phyloP scores from a whole-genome alignment of 371 early-diverging fungal species.

The Choanephora cucurbitarum region DNA sequence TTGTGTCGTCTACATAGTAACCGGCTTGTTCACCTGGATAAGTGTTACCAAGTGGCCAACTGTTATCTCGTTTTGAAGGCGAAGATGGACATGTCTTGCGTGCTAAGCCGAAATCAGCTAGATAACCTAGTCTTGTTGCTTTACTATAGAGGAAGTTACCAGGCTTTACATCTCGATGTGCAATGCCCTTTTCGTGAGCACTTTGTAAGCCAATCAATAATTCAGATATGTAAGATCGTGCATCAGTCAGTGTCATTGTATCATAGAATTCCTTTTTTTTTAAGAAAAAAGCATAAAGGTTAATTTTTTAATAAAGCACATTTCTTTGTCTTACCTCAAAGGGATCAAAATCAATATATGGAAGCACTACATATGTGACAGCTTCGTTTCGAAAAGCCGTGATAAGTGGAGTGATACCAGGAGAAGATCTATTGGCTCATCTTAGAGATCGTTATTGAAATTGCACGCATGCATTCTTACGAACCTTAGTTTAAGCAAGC shows the following conservation, averaged over 20 bases:
- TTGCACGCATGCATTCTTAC: background rate
- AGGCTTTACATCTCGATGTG: conserved; percentile 98
- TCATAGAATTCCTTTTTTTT: conserved; percentile 12
- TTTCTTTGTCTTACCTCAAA: conserved; percentile 54
- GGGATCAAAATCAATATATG: conserved; percentile 81
- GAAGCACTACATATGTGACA: conserved; percentile 81
- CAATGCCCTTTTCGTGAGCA: conserved; percentile 73
- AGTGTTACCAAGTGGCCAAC: background rate
- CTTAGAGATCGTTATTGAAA: background rate
- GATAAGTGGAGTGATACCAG: conserved; percentile 72
- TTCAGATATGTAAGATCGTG: conserved; percentile 80
- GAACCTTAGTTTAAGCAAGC: conserved; percentile 70
- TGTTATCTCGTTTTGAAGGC: conserved; percentile 1
- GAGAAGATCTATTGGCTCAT: conserved; percentile 12
- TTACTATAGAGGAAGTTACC: conserved; percentile 92
- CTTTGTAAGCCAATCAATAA: conserved; percentile 76
- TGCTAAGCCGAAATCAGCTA: conserved; percentile 99
- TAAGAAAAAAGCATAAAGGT: background rate
- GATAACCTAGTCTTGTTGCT: conserved; percentile 68
- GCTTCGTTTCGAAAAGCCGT: conserved; percentile 76
- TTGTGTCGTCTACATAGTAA: conserved; percentile 38
- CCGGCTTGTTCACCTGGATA: conserved; percentile 14
- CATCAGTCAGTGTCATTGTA: conserved; percentile 67
- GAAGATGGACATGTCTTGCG: conserved; percentile 51
- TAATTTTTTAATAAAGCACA: too few species aligned